Conservation (phyloP, 1,284 basidiomycete genomes). For the Vanrija sp. region DNA sequence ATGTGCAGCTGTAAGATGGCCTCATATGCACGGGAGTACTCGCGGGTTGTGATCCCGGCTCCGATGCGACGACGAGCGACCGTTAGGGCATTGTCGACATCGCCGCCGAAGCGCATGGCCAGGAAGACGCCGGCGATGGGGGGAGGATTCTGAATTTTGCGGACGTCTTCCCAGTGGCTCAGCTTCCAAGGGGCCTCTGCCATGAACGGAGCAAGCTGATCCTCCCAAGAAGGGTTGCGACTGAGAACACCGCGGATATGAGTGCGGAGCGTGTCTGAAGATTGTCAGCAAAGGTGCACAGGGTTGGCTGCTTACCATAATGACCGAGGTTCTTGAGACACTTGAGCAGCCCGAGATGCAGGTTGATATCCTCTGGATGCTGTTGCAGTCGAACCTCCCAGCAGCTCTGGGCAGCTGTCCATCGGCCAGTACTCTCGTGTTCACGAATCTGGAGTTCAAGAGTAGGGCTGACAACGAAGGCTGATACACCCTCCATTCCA, state of each 20-base stretch:
- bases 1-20: conserved; percentile 81
- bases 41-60: conserved; percentile 70
- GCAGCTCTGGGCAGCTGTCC: conserved; percentile 98
- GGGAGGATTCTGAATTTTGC: conserved; percentile 56
- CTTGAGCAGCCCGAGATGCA: conserved; percentile 83
- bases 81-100: conserved; percentile 57
- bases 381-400: conserved; percentile 98
- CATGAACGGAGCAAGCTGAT: conserved; percentile 73
- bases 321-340: conserved; percentile 94
- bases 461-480: conserved; percentile 80
- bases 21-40: conserved; percentile 83
- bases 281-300: conserved; percentile 7
- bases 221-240: conserved; percentile 78
- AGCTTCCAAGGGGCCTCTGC: conserved; percentile 95
- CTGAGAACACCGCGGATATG: conserved; percentile 90
- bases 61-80: conserved; percentile 75
- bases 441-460: conserved; percentile 96
- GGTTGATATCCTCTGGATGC: conserved; percentile 79
- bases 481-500: conserved; percentile 97
- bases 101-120: conserved; percentile 58
- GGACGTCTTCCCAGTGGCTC: conserved; percentile 84
- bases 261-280: conserved; percentile 83
- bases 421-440: conserved; percentile 93
- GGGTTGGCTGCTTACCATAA: conserved; percentile 64
- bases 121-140: conserved; percentile 79